These are phyloP conservation scores for Scedosporium boydii DNA, from an alignment of 2,329 filamentous ascomycete genomes.

Conservation along the genomic window DNA sequence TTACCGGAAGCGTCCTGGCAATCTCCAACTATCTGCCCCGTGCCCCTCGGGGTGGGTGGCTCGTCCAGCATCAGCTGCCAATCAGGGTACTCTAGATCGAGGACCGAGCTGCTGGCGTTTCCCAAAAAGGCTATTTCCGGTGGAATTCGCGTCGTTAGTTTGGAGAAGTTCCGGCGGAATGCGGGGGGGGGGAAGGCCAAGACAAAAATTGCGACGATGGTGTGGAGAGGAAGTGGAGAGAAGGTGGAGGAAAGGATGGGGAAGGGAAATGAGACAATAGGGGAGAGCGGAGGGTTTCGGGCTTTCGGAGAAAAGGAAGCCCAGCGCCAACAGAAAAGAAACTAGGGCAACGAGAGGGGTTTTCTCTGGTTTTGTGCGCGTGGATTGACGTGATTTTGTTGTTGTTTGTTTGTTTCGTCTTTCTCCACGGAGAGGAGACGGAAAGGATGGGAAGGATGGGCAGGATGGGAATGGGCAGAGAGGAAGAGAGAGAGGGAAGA, in stretches of 20 bases:
- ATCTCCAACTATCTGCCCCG: not conserved
- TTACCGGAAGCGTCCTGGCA: not conserved
- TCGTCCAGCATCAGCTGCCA: not conserved
- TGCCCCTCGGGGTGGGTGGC: not conserved
- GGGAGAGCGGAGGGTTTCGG: no score
- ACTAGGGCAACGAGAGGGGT: no score
- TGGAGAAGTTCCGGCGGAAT: not conserved
- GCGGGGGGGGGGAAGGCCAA: not conserved
- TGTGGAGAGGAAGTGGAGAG: not conserved
- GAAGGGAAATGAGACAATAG: not conserved
- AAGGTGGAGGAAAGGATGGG: not conserved
- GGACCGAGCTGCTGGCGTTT: not conserved
- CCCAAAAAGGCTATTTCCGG: slow-evolving; percentile 1
- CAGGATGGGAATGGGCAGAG: not conserved
- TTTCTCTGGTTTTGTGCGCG: no score
- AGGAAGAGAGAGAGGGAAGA: not conserved
- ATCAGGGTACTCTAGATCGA: not conserved
- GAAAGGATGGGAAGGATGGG: not conserved
- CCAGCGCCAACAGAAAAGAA: not conserved
- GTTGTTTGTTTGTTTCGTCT: no score
- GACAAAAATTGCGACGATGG: not conserved
- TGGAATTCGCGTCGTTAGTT: not conserved
- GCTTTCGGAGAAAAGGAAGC: not conserved
- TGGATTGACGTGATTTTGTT: no score
- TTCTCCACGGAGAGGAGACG: no score